Conservation (phyloP, 495 filamentous ascomycete species). For the Penicillium samsonianum region DNA sequence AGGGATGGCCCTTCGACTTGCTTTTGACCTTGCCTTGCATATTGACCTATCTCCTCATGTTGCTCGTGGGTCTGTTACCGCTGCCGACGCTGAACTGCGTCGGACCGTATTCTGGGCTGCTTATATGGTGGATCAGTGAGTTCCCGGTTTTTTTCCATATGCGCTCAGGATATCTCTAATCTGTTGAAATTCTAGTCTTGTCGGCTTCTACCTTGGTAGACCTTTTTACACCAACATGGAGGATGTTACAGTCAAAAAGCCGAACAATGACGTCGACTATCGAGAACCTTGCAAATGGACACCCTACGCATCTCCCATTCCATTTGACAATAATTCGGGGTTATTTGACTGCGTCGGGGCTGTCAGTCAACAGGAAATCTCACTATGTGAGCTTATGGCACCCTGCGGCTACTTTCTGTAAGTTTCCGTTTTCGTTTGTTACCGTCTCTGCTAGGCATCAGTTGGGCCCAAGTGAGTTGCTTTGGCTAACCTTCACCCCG, state of each 20-base stretch:
- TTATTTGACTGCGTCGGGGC: slow-evolving; percentile 4
- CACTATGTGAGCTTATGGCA: slow-evolving; percentile 35
- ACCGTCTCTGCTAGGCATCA: not conserved
- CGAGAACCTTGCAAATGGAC: slow-evolving; percentile 10
- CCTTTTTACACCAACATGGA: slow-evolving; percentile 28
- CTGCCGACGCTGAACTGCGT: slow-evolving; percentile 30
- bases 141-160: not conserved
- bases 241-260: slow-evolving; percentile 28
- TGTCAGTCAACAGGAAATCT: slow-evolving; percentile 24
- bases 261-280: slow-evolving; percentile 7
- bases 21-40: slow-evolving; percentile 41
- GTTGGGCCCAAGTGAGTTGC: not conserved
- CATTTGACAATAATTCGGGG: not conserved
- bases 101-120: slow-evolving; percentile 36
- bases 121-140: slow-evolving; percentile 39
- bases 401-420: slow-evolving; percentile 25
- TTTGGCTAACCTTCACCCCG: not conserved
- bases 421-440: not conserved
- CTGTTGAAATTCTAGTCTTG: slow-evolving; percentile 22
- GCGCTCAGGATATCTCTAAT: not conserved
- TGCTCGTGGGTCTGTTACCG: slow-evolving; percentile 22
- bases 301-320: slow-evolving; percentile 10
- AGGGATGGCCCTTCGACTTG: slow-evolving; percentile 44
- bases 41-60: slow-evolving; percentile 34
- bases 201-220: slow-evolving; percentile 34